phyloP scores from a whole-genome alignment of 805 yeast genomes.

The Yarrowia porcina region DNA sequence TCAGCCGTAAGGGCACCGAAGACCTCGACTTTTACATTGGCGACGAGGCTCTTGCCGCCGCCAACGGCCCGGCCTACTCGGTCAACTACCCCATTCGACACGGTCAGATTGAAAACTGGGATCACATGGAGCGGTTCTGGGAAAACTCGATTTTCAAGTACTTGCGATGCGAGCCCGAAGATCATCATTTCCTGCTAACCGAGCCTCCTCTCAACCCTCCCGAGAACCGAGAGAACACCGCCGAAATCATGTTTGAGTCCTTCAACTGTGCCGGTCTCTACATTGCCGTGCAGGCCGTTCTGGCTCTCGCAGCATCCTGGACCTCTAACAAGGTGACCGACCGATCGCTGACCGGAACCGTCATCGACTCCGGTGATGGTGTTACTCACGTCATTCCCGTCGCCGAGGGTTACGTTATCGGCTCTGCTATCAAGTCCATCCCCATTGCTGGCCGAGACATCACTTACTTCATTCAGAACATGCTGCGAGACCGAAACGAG shows the following conservation, averaged over 20 bases:
- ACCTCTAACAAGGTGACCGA: conserved; percentile 93
- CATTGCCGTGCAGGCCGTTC: conserved; percentile 98
- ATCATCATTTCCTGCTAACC: conserved; percentile 89
- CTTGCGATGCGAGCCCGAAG: conserved; percentile 97
- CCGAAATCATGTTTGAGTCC: conserved; percentile 98
- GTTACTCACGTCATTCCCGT: conserved; percentile 99
- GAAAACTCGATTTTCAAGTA: conserved; percentile 95
- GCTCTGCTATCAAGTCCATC: conserved; percentile 92
- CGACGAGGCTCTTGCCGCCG: conserved; percentile 87
- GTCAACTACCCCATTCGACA: conserved; percentile 91
- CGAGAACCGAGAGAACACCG: conserved; percentile 96
- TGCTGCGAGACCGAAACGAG: conserved; percentile 96
- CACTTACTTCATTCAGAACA: conserved; percentile 85
- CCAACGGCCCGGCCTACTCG: conserved; percentile 84
- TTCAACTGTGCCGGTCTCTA: conserved; percentile 98
- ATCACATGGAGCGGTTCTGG: conserved; percentile 99
- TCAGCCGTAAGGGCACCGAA: conserved; percentile 79
- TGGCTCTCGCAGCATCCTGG: conserved; percentile 99
- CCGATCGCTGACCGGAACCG: conserved; percentile 96
- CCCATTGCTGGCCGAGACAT: conserved; percentile 99
- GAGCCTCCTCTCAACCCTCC: conserved; percentile 99
- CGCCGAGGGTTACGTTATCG: conserved; percentile 98
- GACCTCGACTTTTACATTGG: conserved; percentile 94
- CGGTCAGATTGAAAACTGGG: conserved; percentile 99
- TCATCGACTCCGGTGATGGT: conserved; percentile 98